Conservation (phyloP, 306 rosid genomes). For the Sophora flavescens region DNA sequence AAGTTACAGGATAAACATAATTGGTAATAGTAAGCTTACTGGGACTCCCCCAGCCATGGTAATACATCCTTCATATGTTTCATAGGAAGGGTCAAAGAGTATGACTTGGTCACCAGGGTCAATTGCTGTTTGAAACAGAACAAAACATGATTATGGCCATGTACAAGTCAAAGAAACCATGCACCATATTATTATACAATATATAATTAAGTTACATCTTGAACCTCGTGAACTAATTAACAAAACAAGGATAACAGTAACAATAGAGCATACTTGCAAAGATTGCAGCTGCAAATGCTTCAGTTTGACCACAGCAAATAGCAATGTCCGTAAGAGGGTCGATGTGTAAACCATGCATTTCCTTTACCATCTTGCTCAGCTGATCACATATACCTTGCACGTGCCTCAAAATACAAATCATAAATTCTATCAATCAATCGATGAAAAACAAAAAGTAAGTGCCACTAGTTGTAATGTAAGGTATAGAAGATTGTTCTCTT, state of each 20-base stretch:
- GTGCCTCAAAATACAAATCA: conserved; percentile 57
- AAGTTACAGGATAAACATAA: neutral
- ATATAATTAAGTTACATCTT: neutral
- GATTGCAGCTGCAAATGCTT: conserved; percentile 81
- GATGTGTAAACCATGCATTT: conserved; percentile 74
- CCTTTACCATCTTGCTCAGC: conserved; percentile 59
- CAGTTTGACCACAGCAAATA: conserved; percentile 88
- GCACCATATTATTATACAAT: neutral
- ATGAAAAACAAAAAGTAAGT: neutral
- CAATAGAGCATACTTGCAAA: conserved; percentile 60
- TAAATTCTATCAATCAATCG: neutral
- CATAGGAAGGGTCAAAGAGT: conserved; percentile 75
- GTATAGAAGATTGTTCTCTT: neutral
- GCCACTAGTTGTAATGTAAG: neutral
- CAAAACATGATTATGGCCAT: conserved; percentile 10
- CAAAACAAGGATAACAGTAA: neutral
- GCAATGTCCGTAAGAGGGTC: conserved; percentile 79
- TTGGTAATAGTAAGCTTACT: conserved; percentile 53
- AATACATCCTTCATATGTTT: conserved; percentile 70
- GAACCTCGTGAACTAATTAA: neutral
- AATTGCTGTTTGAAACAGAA: conserved; percentile 64
- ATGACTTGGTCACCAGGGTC: conserved; percentile 83
- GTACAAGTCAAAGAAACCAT: neutral
- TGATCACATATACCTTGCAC: conserved; percentile 80
- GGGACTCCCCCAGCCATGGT: conserved; percentile 83